Conservation (phyloP, 352 stramenopile species). For the Pythium guiyangense region DNA sequence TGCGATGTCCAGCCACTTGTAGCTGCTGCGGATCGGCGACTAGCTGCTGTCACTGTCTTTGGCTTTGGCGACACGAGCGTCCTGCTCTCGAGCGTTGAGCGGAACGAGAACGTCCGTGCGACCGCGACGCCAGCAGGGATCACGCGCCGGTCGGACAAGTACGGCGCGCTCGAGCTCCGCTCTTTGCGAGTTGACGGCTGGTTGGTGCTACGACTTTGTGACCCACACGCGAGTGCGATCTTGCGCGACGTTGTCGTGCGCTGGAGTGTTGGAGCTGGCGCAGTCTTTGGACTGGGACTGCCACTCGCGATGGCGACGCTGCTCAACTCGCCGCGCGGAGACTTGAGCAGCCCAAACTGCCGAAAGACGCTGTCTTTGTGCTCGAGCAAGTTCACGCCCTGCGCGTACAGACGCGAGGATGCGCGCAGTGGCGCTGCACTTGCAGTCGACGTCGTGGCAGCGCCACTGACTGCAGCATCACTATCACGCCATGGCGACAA, state of each 20-base stretch:
- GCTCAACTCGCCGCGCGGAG: background rate
- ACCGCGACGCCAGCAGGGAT: background rate
- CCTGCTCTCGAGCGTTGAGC: slow-evolving; percentile 36
- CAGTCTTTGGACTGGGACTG: background rate
- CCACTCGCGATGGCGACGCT: background rate
- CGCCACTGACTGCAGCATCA: background rate
- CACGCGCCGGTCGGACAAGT: slow-evolving; percentile 19
- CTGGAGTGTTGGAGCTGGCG: background rate
- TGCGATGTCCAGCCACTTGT: background rate
- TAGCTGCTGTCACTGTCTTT: background rate
- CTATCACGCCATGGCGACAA: too few relatives aligned
- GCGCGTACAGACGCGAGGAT: slow-evolving; percentile 52
- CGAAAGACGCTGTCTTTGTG: slow-evolving; percentile 59
- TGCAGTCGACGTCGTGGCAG: background rate
- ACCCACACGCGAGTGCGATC: background rate
- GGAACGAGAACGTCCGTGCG: slow-evolving; percentile 32
- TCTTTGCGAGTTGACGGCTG: background rate
- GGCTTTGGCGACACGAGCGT: slow-evolving; percentile 25
- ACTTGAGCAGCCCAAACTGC: slow-evolving; percentile 46
- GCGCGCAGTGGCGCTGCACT: slow-evolving; percentile 15
- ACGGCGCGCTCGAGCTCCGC: slow-evolving; percentile 14
- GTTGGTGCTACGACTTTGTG: background rate
- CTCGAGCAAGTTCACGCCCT: slow-evolving; percentile 43
- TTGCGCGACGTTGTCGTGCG: slow-evolving; percentile 5
- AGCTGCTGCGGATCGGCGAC: background rate